A percentile compares a stretch with the other conserved stretches of the same genome.
Evolutionary conservation across 2,329 filamentous ascomycete genomes (phyloP).

Genomic region (Microdochium bolleyi): DNA sequence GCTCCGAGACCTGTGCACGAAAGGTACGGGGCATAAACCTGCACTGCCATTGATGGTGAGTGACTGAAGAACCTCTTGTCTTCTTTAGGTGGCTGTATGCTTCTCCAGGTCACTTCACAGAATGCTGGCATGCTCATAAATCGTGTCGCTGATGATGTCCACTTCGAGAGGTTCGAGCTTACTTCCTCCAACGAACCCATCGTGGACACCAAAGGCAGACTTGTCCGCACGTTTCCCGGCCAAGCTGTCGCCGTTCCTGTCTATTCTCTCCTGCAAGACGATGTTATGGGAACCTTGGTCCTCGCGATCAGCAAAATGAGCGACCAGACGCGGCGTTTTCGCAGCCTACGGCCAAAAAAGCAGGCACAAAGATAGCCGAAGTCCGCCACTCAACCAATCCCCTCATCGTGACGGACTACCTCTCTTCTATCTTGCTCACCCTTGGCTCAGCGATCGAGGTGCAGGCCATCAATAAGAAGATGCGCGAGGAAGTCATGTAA

Average conservation of each 20-base stretch:
- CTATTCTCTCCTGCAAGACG: conserved; percentile 4
- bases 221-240: conserved; percentile 18
- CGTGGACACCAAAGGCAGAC: conserved; percentile 18
- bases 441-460: conserved; percentile 20
- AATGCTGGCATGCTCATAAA: conserved; percentile 25
- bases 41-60: background rate
- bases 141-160: conserved; percentile 6
- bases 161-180: conserved; percentile 26
- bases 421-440: conserved; percentile 24
- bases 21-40: background rate
- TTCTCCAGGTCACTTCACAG: conserved; percentile 20
- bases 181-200: conserved; percentile 15
- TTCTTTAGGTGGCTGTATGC: conserved; percentile 9
- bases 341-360: conserved; percentile 24
- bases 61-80: conserved; percentile 2
- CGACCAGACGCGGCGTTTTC: conserved; percentile 10
- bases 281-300: conserved; percentile 11
- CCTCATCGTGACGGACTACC: conserved; percentile 34
- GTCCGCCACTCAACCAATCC: conserved; percentile 40
- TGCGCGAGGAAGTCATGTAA: conserved; percentile 46
- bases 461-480: conserved; percentile 36
- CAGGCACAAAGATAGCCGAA: conserved; percentile 24
- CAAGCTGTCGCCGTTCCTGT: conserved; percentile 10
- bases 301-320: conserved; percentile 19
- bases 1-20: background rate